Evolutionary conservation across 495 filamentous ascomycete species (phyloP).

Genomic region (Podospora comata): DNA sequence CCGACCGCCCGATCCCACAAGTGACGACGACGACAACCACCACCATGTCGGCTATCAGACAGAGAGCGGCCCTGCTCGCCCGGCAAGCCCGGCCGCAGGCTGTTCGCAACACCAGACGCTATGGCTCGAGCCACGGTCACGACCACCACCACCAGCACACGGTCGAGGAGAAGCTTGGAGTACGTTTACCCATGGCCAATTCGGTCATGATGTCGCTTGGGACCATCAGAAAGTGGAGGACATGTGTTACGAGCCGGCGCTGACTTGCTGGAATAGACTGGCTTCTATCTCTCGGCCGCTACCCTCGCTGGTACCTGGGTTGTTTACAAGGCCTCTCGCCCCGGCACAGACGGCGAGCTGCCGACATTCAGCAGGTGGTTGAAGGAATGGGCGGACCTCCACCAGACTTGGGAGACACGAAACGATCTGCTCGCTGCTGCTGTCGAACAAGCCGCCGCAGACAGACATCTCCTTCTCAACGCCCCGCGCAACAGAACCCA

Average conservation of each 20-base stretch:
- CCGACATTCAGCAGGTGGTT: conserved; percentile 36
- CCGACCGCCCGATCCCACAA: conserved; percentile 12
- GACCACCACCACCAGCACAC: conserved; percentile 36
- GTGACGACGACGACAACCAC: conserved; percentile 17
- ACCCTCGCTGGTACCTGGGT: conserved; percentile 33
- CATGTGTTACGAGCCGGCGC: conserved; percentile 5
- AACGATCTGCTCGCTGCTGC: conserved; percentile 41
- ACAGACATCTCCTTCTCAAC: conserved; percentile 43
- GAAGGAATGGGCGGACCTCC: conserved; percentile 34
- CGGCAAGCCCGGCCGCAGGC: conserved; percentile 34
- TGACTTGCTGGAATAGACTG: conserved; percentile 29
- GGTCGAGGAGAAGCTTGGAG: conserved; percentile 44
- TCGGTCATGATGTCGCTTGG: neutral
- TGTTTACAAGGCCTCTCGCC: conserved; percentile 42
- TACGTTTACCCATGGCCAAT: conserved; percentile 28
- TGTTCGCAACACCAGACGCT: conserved; percentile 38
- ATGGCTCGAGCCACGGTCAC: conserved; percentile 42
- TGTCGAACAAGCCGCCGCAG: conserved; percentile 48
- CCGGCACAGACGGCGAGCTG: conserved; percentile 43
- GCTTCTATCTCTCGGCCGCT: conserved; percentile 40
- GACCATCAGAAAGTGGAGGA: neutral
- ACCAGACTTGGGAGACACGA: conserved; percentile 39
- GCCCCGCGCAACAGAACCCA: conserved; percentile 33
- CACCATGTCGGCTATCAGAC: conserved; percentile 48
- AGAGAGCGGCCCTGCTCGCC: conserved; percentile 37